A percentile compares a stretch with the other conserved stretches of the same genome.
Evolutionary conservation across 1,139 yeast species (phyloP).

Genomic region (Petasospora fabianii): DNA sequence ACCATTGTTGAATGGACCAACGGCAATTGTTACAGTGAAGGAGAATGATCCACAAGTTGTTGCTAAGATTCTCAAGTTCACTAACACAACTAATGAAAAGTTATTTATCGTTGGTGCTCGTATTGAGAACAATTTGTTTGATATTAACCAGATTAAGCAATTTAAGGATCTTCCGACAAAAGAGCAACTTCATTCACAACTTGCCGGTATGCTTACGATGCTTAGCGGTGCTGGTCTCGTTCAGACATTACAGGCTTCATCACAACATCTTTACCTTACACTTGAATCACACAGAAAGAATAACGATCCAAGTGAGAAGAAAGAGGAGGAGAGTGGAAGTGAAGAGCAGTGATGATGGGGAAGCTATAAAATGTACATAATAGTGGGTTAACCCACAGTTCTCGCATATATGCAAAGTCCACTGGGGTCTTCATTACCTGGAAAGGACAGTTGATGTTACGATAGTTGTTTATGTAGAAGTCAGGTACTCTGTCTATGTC

Average conservation of each 20-base stretch:
- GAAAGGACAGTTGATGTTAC: no score
- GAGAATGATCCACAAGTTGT: slow-evolving; percentile 70
- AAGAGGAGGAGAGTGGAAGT: slow-evolving; percentile 7
- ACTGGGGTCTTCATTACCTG: no score
- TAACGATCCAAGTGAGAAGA: slow-evolving; percentile 23
- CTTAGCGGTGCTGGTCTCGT: slow-evolving; percentile 90
- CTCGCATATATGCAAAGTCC: no score
- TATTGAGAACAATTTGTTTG: slow-evolving; percentile 58
- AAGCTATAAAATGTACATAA: no score
- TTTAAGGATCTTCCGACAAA: slow-evolving; percentile 74
- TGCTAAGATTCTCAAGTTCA: slow-evolving; percentile 53
- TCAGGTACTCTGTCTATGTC: no score
- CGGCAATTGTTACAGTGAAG: slow-evolving; percentile 72
- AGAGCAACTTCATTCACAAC: slow-evolving; percentile 71
- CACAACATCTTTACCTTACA: slow-evolving; percentile 68
- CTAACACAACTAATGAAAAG: slow-evolving; percentile 65
- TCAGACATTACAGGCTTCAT: slow-evolving; percentile 67
- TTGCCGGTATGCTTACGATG: slow-evolving; percentile 79
- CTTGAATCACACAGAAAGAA: slow-evolving; percentile 51
- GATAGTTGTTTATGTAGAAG: no score
- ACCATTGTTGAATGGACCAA: slow-evolving; percentile 76
- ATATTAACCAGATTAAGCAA: slow-evolving; percentile 48
- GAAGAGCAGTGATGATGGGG: no score
- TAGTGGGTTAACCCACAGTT: no score
- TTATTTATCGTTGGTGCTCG: slow-evolving; percentile 82